Evolutionary conservation across 2,329 filamentous ascomycete genomes (phyloP).

Genomic region (Ceratocystis lukuohia): DNA sequence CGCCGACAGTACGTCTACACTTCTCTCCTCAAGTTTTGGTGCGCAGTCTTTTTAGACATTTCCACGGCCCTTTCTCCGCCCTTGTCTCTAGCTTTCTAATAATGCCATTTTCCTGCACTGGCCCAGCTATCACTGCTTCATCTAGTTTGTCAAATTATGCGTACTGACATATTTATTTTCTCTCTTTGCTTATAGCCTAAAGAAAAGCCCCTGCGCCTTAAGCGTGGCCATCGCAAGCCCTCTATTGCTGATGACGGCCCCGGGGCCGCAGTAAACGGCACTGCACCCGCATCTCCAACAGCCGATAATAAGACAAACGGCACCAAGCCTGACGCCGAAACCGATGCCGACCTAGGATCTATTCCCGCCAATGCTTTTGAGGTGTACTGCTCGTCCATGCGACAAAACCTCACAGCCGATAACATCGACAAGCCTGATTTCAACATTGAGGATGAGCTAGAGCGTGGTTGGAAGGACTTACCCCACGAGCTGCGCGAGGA

Average conservation of each 20-base stretch:
- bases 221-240: slow-evolving; percentile 55
- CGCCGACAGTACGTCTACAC: slow-evolving; percentile 50
- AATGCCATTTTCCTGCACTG: slow-evolving; percentile 13
- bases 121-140: not conserved
- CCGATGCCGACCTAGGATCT: slow-evolving; percentile 32
- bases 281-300: slow-evolving; percentile 24
- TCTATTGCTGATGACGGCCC: slow-evolving; percentile 34
- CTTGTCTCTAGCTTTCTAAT: not conserved
- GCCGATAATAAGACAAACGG: slow-evolving; percentile 37
- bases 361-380: slow-evolving; percentile 39
- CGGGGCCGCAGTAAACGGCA: slow-evolving; percentile 23
- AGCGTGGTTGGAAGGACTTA: slow-evolving; percentile 42
- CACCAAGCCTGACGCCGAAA: slow-evolving; percentile 17
- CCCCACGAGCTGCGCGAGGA: slow-evolving; percentile 37
- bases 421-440: slow-evolving; percentile 28
- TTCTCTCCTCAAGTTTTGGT: not conserved
- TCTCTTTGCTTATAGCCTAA: slow-evolving; percentile 42
- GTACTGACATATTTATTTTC: slow-evolving; percentile 18
- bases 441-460: slow-evolving; percentile 41
- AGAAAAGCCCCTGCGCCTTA: slow-evolving; percentile 63
- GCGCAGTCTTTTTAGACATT: not conserved
- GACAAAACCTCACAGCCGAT: slow-evolving; percentile 34
- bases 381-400: slow-evolving; percentile 40
- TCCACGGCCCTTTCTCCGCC: not conserved
- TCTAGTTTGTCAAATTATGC: not conserved